These are phyloP conservation scores for Aechmea fasciata DNA, from an alignment of 176 grass and related monocot species.

Conservation along the genomic window DNA sequence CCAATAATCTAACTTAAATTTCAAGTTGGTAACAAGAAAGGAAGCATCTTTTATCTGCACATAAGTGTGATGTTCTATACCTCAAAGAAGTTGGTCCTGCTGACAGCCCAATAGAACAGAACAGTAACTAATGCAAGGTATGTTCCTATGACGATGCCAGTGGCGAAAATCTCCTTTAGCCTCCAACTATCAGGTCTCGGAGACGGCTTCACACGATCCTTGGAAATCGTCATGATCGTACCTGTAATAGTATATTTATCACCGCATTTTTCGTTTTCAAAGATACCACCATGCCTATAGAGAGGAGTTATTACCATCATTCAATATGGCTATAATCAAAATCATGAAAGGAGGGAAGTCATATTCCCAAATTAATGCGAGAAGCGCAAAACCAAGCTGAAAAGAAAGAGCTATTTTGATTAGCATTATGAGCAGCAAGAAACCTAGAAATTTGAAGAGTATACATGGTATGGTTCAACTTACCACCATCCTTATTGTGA, in stretches of 20 bases:
- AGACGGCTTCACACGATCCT: conserved; percentile 69
- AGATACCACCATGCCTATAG: background rate
- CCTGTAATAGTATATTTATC: conserved; percentile 23
- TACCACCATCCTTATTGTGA: conserved; percentile 92
- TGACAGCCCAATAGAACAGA: conserved; percentile 65
- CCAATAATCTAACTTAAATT: background rate
- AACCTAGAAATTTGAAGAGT: background rate
- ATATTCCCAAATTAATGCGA: conserved; percentile 71
- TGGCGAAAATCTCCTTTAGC: conserved; percentile 72
- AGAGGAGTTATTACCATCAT: conserved; percentile 52
- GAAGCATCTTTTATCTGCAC: background rate
- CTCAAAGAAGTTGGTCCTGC: conserved; percentile 66
- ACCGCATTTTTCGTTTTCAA: background rate
- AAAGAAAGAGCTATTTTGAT: background rate
- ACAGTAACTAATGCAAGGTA: conserved; percentile 78
- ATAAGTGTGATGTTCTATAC: conserved; percentile 5
- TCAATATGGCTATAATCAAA: conserved; percentile 73
- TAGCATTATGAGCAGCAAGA: background rate
- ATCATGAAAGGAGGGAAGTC: conserved; percentile 96
- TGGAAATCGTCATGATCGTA: conserved; percentile 89
- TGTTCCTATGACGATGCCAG: conserved; percentile 60
- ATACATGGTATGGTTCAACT: conserved; percentile 3
- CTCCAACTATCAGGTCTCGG: conserved; percentile 56
- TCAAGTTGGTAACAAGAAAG: background rate
- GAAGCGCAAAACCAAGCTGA: conserved; percentile 73